phyloP scores from a whole-genome alignment of 75 land plant genomes.

The Gnetum montanum region DNA sequence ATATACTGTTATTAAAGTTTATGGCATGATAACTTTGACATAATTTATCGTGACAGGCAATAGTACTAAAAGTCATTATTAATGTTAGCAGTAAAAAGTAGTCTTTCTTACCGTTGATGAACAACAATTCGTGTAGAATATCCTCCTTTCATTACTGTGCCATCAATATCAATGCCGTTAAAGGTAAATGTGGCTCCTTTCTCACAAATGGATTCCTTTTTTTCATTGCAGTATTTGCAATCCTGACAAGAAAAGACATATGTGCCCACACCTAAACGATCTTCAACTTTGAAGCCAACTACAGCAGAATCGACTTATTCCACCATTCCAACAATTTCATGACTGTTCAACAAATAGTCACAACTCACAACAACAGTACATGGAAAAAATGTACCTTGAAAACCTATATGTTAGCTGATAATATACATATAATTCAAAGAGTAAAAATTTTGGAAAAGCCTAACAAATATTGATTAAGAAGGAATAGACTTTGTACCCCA shows the following conservation, averaged over 20 bases:
- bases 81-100: too few species aligned
- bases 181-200: slow-evolving; percentile 27
- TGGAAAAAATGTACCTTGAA: too few species aligned
- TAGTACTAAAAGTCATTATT: too few species aligned
- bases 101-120: slow-evolving; percentile 63
- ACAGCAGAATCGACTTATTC: slow-evolving; percentile 59
- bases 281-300: slow-evolving; percentile 54
- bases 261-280: slow-evolving; percentile 73
- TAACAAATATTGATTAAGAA: too few species aligned
- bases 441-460: too few species aligned
- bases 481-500: slow-evolving; percentile 52
- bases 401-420: too few species aligned
- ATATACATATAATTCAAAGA: too few species aligned
- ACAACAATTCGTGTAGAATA: slow-evolving; percentile 61
- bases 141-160: slow-evolving; percentile 77
- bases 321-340: slow-evolving; percentile 87
- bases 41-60: too few species aligned
- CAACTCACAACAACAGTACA: too few species aligned
- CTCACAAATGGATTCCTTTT: slow-evolving; percentile 36
- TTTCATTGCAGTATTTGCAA: slow-evolving; percentile 52
- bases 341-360: slow-evolving; percentile 42
- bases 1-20: too few species aligned
- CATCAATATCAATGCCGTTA: slow-evolving; percentile 65
- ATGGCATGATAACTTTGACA: too few species aligned
- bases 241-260: slow-evolving; percentile 59